Evolutionary conservation across 140 eudicot species (phyloP), one percentile per base, ranked within the genome.

Genomic region (Anethum foeniculum): DNA sequence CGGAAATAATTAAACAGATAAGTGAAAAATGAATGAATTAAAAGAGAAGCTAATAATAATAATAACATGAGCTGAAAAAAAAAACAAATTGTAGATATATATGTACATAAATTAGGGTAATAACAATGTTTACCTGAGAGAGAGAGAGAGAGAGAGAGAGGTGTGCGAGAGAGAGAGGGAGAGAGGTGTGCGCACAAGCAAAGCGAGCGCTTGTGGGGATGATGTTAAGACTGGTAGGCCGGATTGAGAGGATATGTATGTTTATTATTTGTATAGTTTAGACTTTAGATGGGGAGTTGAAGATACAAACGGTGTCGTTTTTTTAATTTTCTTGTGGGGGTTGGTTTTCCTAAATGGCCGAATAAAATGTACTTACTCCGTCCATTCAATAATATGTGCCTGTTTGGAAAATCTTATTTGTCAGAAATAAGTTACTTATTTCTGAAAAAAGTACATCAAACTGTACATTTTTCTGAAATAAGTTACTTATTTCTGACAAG

Each of bases 161-260:
- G 46, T n/a, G n/a, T n/a, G n/a, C n/a, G 41, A 7, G 28, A 23
- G 54, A 23, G 54, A 19, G 19, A 16, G n/a, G 15, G 27, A 28
- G 5, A 25, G 27, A 28, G 5, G 25, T 15, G 18, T 2, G 34
- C 28, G 62, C 39, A 1, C 34, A 16, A n/a, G 62, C 69, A 4
- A 4, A 34, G 38, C 38, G 3, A 27, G 36, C 36, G 71, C 71
- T 27, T 62, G 78, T 16, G 77, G 52, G 56, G 27, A 47, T 39
- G 52, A 76, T 32, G 19, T 41, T 38, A 39, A 41, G 27, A 72
- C 77, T 23, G 77, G 77, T 73, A 13, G 52, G 77, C 77, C 77
- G 77, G 54, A 73, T 73, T 73, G 77, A 10, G 12, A 73, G 77
- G 77, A 73, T 73, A 41, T 38, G 48, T 39, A 13, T n/a, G 54